phyloP scores from a whole-genome alignment of 768 basidiomycete species.

The Tulasnella sp. region DNA sequence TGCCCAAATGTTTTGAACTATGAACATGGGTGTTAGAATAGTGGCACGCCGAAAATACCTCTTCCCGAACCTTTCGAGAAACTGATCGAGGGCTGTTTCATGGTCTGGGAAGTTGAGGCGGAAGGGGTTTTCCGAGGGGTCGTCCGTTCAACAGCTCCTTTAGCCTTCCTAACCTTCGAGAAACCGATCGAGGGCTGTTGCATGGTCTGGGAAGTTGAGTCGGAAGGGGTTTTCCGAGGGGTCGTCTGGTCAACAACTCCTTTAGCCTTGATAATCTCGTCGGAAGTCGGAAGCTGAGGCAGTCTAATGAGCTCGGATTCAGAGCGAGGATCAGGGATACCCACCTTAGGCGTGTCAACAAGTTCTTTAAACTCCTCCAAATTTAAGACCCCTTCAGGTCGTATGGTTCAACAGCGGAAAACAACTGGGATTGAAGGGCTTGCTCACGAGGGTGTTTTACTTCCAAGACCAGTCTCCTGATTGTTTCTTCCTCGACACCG shows the following conservation, averaged over 20 bases:
- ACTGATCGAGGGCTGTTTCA: neutral
- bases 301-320: neutral
- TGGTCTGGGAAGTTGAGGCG: neutral
- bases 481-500: neutral
- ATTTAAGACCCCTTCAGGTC: neutral
- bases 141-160: neutral
- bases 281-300: neutral
- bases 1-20: constrained; percentile 2
- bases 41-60: neutral
- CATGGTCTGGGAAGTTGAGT: neutral
- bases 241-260: neutral
- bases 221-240: neutral
- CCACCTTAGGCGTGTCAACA: neutral
- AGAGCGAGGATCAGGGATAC: neutral
- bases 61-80: neutral
- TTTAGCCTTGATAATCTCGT: neutral
- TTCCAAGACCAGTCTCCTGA: neutral
- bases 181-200: neutral
- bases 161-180: neutral
- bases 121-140: neutral
- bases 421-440: neutral
- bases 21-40: neutral
- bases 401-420: neutral
- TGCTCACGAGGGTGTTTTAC: neutral
- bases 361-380: neutral